These are phyloP conservation scores for Mollisia scopiformis DNA, from an alignment of 2,329 filamentous ascomycete species.

Conservation along the genomic window DNA sequence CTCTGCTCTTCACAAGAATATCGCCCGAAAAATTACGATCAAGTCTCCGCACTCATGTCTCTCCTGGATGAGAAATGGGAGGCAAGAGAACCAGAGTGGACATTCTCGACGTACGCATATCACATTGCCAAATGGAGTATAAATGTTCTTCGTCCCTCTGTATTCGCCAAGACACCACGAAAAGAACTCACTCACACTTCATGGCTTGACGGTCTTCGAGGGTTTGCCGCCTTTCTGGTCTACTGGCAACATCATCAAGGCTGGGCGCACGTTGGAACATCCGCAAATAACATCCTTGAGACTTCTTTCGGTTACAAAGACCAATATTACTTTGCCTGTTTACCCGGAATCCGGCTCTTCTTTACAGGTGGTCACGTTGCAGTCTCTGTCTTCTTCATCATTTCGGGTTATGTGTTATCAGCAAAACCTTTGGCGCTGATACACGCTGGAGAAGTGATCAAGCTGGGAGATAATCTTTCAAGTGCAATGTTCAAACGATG, in stretches of 20 bases:
- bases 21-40: no score
- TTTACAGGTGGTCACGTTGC: conserved; percentile 65
- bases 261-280: conserved; percentile 35
- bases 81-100: background rate
- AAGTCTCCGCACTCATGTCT: background rate
- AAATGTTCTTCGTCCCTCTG: background rate
- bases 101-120: background rate
- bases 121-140: background rate
- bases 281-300: conserved; percentile 22
- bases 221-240: conserved; percentile 50
- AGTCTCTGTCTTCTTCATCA: conserved; percentile 54
- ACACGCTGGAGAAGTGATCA: conserved; percentile 39
- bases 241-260: conserved; percentile 47
- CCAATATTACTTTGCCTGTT: conserved; percentile 41
- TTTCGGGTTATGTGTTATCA: conserved; percentile 51
- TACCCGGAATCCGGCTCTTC: conserved; percentile 61
- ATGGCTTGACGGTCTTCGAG: conserved; percentile 52
- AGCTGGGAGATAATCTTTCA: conserved; percentile 43
- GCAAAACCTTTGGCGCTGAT: conserved; percentile 45
- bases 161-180: background rate
- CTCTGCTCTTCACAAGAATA: no score
- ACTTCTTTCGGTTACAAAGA: conserved; percentile 36
- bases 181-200: conserved; percentile 37
- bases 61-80: background rate
- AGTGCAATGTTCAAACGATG: conserved; percentile 51